Conservation (phyloP, 108 stramenopile genomes). For the Skeletonema potamos region DNA sequence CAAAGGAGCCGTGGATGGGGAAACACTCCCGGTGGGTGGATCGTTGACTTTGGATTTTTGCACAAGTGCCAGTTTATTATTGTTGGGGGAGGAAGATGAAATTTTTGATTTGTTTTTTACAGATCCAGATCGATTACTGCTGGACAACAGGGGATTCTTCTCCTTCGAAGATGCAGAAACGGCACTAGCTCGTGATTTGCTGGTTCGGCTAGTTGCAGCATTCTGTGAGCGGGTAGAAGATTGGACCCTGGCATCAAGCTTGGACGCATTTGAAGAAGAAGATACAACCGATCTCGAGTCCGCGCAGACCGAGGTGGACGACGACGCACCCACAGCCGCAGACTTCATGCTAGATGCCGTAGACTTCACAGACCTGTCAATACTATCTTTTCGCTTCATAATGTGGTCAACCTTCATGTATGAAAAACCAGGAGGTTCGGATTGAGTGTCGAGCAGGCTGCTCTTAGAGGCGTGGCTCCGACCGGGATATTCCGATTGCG, state of each 20-base stretch:
- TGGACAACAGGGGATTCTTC: neutral
- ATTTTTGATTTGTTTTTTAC: neutral
- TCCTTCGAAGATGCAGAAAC: neutral
- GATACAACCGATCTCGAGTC: neutral
- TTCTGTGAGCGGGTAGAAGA: neutral
- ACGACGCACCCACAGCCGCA: neutral
- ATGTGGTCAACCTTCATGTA: neutral
- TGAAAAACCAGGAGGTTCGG: conserved; percentile 30
- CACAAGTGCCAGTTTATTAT: neutral
- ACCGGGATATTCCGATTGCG: neutral
- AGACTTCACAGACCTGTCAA: neutral
- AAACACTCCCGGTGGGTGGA: neutral
- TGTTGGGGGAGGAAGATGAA: neutral
- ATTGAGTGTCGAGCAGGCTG: conserved; percentile 21
- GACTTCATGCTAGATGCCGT: neutral
- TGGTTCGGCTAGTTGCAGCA: neutral
- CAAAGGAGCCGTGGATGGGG: neutral
- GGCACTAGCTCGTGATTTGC: neutral
- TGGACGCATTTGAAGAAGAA: neutral
- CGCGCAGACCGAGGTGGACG: neutral
- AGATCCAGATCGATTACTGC: neutral
- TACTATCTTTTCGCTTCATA: neutral
- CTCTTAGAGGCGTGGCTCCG: neutral
- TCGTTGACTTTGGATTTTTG: neutral
- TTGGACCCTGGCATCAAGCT: neutral